Percentiles rank a stretch among this genome's conserved stretches.
phyloP scores from a whole-genome alignment of 768 basidiomycete genomes.

The Lyophyllum decastes region DNA sequence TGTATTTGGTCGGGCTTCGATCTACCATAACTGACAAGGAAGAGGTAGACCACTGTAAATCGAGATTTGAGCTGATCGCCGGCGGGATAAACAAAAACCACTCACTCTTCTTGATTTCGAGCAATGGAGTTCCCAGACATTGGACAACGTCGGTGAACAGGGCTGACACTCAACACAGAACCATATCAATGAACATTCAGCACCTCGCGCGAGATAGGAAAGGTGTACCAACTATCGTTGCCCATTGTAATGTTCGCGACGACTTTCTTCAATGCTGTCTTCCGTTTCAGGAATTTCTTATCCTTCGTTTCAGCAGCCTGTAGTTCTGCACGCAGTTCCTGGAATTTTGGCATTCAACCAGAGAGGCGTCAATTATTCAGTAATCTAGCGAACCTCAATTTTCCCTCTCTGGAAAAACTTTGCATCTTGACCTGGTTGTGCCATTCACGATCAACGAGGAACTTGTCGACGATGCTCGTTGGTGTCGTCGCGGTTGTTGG shows the following conservation, averaged over 20 bases:
- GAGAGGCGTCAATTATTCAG: neutral
- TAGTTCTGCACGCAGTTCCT: slow-evolving; percentile 91
- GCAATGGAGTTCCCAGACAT: slow-evolving; percentile 89
- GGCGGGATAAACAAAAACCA: neutral
- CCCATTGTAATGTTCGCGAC: slow-evolving; percentile 99
- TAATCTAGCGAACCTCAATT: slow-evolving; percentile 66
- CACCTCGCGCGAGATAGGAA: slow-evolving; percentile 19
- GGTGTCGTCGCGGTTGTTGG: neutral
- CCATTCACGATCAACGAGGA: slow-evolving; percentile 25
- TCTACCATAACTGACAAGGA: slow-evolving; percentile 95
- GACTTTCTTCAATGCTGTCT: slow-evolving; percentile 94
- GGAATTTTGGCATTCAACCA: slow-evolving; percentile 9
- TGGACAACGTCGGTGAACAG: slow-evolving; percentile 95
- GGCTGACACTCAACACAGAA: slow-evolving; percentile 70
- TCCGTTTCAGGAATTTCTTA: slow-evolving; percentile 93
- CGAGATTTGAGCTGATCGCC: neutral
- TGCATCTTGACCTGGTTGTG: slow-evolving; percentile 80
- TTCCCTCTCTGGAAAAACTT: slow-evolving; percentile 92
- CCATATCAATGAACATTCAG: slow-evolving; percentile 20
- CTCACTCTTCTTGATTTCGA: slow-evolving; percentile 99
- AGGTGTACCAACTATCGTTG: slow-evolving; percentile 83
- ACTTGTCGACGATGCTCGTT: neutral
- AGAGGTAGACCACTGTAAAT: slow-evolving; percentile 90
- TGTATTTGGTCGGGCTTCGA: slow-evolving; percentile 93
- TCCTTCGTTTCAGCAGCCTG: slow-evolving; percentile 93